Conservation (phyloP, 2,329 filamentous ascomycete genomes). For the Calonectria pauciramosa region DNA sequence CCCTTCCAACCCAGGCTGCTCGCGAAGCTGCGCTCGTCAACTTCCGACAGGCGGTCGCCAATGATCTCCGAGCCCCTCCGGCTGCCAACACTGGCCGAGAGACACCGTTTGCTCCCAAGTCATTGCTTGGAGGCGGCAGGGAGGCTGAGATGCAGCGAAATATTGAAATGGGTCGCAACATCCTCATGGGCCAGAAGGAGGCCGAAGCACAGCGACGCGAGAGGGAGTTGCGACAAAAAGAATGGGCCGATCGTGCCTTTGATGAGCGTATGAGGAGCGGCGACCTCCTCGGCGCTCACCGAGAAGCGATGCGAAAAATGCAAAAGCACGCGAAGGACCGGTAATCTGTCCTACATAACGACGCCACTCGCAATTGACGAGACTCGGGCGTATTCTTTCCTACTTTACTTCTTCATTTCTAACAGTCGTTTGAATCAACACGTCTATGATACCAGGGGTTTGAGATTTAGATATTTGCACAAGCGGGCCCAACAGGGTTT, state of each 20-base stretch:
- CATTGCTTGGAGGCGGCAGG: slow-evolving; percentile 49
- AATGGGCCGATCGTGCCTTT: slow-evolving; percentile 73
- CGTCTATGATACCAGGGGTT: slow-evolving; percentile 45
- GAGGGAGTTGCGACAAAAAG: slow-evolving; percentile 68
- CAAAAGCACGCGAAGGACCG: slow-evolving; percentile 65
- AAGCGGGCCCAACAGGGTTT: slow-evolving; percentile 27
- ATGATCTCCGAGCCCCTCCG: slow-evolving; percentile 67
- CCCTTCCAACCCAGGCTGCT: slow-evolving; percentile 56
- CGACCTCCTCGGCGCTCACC: slow-evolving; percentile 81
- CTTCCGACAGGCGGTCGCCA: slow-evolving; percentile 76
- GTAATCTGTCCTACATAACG: slow-evolving; percentile 10
- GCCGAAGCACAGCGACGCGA: slow-evolving; percentile 73
- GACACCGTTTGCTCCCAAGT: slow-evolving; percentile 53
- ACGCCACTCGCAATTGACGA: neutral
- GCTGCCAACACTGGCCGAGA: slow-evolving; percentile 54
- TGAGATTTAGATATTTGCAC: slow-evolving; percentile 30
- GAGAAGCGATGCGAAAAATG: slow-evolving; percentile 84
- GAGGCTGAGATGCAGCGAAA: slow-evolving; percentile 60
- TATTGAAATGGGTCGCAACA: slow-evolving; percentile 67
- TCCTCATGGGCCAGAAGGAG: slow-evolving; percentile 73
- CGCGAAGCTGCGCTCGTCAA: slow-evolving; percentile 73
- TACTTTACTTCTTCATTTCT: slow-evolving; percentile 32
- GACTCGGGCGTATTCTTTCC: neutral
- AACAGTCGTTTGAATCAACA: slow-evolving; percentile 29
- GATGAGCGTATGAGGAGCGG: slow-evolving; percentile 83